Evolutionary conservation across 2,329 filamentous ascomycete genomes (phyloP), one percentile per base, ranked within the genome.

Genomic region (Penicillium hesseltinei): DNA sequence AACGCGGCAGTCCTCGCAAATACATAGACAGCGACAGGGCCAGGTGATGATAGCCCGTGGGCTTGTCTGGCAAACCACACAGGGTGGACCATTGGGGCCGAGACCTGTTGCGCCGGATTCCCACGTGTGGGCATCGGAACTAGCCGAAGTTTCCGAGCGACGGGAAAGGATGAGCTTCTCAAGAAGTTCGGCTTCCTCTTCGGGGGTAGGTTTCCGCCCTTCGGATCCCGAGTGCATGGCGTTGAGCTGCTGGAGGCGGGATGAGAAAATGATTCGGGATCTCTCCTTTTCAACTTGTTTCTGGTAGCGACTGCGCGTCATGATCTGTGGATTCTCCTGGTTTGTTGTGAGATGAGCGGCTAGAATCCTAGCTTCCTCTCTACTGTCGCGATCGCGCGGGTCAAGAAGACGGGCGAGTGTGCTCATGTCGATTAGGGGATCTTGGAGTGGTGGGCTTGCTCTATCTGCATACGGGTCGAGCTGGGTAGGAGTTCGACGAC

Each of bases 1-100:
- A 36, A 97, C 90, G 33, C 94, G 83, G 71, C 94, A 97, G 65
- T 97, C 94, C 73, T 99, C 94, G 71, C 94, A 97, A 13, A 97
- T 82, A 65, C 91, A 93, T 57, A 99, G 81, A 71, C 94, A 99
- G 2, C 94, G 89, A 72, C 94, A 99, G 0, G 94, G 94, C 94
- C 94, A 97, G 2, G 96, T 88, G 54, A 99, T 89, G 59, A 97
- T 89, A 8, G 90, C 95, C 19, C 94, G 83, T 3, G 92, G 87
- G n/a, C 84, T 83, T 54, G 86, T 86, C 73, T 97, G 93, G 71
- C 94, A 99, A 5, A 99, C 91, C 0, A 97, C 94, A 69, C 94
- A 99, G 64, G 90, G 89, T 3, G 92, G 91, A 0, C 91, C 88
- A 40, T 82, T 85, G 31, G 87, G 84, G 1, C 89, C 90, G 69